Percentiles rank a stretch among this genome's conserved stretches.
phyloP scores from a whole-genome alignment of 768 basidiomycete species.

The Suillus americanus region DNA sequence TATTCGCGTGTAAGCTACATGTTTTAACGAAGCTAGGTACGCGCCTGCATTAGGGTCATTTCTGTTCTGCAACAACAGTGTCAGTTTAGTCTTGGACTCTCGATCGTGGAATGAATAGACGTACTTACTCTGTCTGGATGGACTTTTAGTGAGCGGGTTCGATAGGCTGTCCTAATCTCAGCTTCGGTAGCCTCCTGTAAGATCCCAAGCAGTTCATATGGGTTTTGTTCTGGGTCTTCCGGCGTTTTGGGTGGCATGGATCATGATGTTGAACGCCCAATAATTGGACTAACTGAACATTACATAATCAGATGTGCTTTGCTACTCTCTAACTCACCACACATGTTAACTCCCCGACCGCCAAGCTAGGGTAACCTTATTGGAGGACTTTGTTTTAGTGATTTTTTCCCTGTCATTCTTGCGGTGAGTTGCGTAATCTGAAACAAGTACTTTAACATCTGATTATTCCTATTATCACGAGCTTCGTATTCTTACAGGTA shows the following conservation, averaged over 20 bases:
- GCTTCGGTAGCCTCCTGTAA: conserved; percentile 66
- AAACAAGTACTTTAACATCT: too few relatives aligned
- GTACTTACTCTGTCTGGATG: conserved; percentile 83
- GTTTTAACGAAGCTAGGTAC: conserved; percentile 9
- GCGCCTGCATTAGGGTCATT: conserved; percentile 78
- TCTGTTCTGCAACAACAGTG: conserved; percentile 52
- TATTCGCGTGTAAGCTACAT: conserved; percentile 1
- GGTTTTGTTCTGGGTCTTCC: conserved; percentile 60
- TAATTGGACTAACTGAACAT: neutral
- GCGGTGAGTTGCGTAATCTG: too few relatives aligned
- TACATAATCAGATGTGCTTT: neutral
- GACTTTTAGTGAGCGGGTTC: conserved; percentile 78
- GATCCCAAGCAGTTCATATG: conserved; percentile 72
- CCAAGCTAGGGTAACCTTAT: too few relatives aligned
- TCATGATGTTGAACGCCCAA: neutral
- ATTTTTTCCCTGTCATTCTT: too few relatives aligned
- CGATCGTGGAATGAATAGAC: conserved; percentile 26
- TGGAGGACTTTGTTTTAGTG: too few relatives aligned
- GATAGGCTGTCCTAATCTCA: conserved; percentile 79
- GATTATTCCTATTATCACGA: too few relatives aligned
- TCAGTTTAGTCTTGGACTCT: conserved; percentile 10
- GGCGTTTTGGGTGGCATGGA: conserved; percentile 26
- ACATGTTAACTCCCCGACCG: too few relatives aligned
- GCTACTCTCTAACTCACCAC: too few relatives aligned
- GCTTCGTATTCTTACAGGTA: too few relatives aligned